A percentile compares a stretch with the other conserved stretches of the same genome.
These are phyloP conservation scores for Chimonanthus salicifolius DNA, from an alignment of 164 flowering plant genomes.

Conservation along the genomic window DNA sequence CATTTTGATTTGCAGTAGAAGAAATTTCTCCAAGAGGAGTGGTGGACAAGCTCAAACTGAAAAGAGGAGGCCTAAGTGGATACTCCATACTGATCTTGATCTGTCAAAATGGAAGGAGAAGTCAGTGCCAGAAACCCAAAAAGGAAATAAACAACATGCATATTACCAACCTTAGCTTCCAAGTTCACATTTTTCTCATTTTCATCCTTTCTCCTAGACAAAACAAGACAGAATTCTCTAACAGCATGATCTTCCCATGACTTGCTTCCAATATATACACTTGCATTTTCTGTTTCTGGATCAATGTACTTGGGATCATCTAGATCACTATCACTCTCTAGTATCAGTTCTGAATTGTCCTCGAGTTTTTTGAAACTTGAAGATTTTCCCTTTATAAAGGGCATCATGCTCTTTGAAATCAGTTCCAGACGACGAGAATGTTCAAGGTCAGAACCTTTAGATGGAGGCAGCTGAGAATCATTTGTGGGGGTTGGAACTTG, in stretches of 20 bases:
- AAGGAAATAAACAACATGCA: constrained; percentile 6
- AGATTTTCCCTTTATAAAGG: constrained; percentile 41
- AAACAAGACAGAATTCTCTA: constrained; percentile 55
- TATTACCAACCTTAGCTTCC: constrained; percentile 63
- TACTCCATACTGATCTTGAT: constrained; percentile 81
- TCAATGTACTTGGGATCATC: constrained; percentile 50
- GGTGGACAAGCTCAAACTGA: constrained; percentile 38
- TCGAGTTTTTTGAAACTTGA: constrained; percentile 61
- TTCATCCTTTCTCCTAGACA: constrained; percentile 33
- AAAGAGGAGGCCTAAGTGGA: constrained; percentile 87
- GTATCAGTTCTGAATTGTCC: constrained; percentile 54
- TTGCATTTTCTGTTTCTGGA: constrained; percentile 31
- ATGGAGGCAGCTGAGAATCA: constrained; percentile 26
- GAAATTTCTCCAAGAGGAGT: constrained; percentile 24
- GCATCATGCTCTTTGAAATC: constrained; percentile 53
- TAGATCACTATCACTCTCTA: constrained; percentile 67
- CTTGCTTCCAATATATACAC: constrained; percentile 19
- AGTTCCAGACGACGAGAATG: constrained; percentile 51
- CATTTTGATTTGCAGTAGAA: constrained; percentile 3
- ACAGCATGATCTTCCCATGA: constrained; percentile 60
- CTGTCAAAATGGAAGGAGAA: constrained; percentile 38
- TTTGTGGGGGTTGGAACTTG: constrained; percentile 26
- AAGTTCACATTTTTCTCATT: constrained; percentile 38
- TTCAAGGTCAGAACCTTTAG: constrained; percentile 39
- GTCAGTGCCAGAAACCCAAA: constrained; percentile 5